Base-by-base conservation (phyloP, 176 grass and related monocot genomes). In the Phragmites australis region DNA sequence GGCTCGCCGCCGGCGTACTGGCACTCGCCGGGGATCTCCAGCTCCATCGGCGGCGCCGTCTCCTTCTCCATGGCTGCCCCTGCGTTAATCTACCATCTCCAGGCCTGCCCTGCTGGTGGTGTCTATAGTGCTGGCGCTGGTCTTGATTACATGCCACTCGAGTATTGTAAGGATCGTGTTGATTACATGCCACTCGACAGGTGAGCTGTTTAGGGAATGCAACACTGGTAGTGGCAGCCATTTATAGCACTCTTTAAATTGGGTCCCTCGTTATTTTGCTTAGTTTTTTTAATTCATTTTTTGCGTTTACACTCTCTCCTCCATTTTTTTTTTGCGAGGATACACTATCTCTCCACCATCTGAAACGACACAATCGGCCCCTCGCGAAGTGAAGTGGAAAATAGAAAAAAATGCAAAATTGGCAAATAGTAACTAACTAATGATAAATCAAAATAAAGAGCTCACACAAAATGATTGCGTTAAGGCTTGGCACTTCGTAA, bases 21-120 rank as follows among this genome's bases (percentile, higher is more conserved):
- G 85, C 90, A 92, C 73, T 94, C 91, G 17, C 91, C 91, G 1
- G n/a, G 47, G 71, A 89, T 81, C 71, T 89, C 76, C 3, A 79
- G 34, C 77, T 52, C 62, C 47, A n/a, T 9, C 46, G 37, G 16
- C 16, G 19, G 16, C 16, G 19, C 15, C 52, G 21, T 4, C 46
- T 17, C 45, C 29, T 76, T 62, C 56, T 47, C 74, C 74, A 77
- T 77, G 56, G 14, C 32, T 27, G 26, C 27, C 12, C 17, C 48
- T 29, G 43, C 19, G 9, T 22, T 65, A 78, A 18, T 49, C 21
- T 63, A 18, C 0, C 48, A 53, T 73, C 41, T 26, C 30, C 9
- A 3, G 6, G 72, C 10, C 72, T 22, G 49, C 19, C 30, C 37
- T 9, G 22, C 16, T 42, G 8, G n/a, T 10, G 9, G 3, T 40